phyloP scores from a whole-genome alignment of 495 filamentous ascomycete genomes.

The Recurvomyces mirabilis region DNA sequence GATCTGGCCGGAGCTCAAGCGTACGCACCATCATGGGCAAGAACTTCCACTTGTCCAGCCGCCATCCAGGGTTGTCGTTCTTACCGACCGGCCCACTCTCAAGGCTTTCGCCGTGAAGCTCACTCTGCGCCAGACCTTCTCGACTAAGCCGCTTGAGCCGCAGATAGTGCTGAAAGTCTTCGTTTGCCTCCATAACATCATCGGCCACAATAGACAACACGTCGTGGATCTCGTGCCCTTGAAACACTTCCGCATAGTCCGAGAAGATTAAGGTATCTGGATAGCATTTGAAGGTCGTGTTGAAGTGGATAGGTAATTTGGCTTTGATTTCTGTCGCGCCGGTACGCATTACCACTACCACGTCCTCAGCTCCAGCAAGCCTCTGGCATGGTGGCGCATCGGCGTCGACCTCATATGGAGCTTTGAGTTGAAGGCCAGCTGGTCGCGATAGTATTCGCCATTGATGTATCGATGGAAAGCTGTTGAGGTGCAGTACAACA shows the following conservation, averaged over 20 bases:
- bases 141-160: slow-evolving; percentile 15
- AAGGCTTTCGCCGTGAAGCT: background rate
- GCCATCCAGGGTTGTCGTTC: slow-evolving; percentile 38
- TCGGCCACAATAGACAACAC: slow-evolving; percentile 36
- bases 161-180: slow-evolving; percentile 43
- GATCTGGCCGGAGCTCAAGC: slow-evolving; percentile 36
- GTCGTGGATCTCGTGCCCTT: slow-evolving; percentile 40
- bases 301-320: slow-evolving; percentile 34
- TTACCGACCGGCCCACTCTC: slow-evolving; percentile 6
- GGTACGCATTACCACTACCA: slow-evolving; percentile 27
- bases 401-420: background rate
- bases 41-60: slow-evolving; percentile 63
- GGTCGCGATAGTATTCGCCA: background rate
- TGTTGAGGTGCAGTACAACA: background rate
- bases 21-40: slow-evolving; percentile 48
- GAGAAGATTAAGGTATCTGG: slow-evolving; percentile 46
- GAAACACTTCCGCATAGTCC: slow-evolving; percentile 40
- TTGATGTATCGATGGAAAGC: background rate
- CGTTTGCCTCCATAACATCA: slow-evolving; percentile 27
- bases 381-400: slow-evolving; percentile 6
- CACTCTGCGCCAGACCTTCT: background rate
- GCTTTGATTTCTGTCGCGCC: slow-evolving; percentile 24
- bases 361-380: slow-evolving; percentile 19
- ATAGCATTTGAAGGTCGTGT: slow-evolving; percentile 40
- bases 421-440: background rate